phyloP scores from a whole-genome alignment of 2,329 filamentous ascomycete genomes.

The Rutstroemia sp. region DNA sequence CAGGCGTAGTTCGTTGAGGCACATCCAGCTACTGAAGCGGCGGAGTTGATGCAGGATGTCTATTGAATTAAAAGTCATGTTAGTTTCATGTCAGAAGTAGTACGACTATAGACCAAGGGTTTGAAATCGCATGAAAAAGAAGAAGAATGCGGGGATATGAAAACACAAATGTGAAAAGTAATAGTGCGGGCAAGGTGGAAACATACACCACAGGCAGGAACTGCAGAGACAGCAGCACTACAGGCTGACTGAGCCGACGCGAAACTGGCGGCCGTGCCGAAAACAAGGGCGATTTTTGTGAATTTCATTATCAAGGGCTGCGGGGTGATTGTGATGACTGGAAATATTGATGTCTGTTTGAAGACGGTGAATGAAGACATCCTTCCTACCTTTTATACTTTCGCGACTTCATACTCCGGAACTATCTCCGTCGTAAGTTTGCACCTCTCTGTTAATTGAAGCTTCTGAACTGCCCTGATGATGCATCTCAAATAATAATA shows the following conservation, averaged over 20 bases:
- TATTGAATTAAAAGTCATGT: background rate
- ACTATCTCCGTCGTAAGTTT: no score
- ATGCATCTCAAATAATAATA: background rate
- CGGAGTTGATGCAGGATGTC: background rate
- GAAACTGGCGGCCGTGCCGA: background rate
- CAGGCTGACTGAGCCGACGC: slow-evolving; percentile 5
- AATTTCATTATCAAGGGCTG: background rate
- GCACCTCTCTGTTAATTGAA: no score
- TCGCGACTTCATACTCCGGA: no score
- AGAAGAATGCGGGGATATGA: no score
- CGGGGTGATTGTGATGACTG: background rate
- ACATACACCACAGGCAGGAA: slow-evolving; percentile 5
- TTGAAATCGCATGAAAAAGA: no score
- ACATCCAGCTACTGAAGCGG: background rate
- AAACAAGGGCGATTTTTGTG: background rate
- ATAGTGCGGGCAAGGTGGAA: background rate
- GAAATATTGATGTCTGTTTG: background rate
- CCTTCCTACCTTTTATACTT: no score
- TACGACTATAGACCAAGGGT: background rate
- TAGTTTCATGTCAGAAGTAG: background rate
- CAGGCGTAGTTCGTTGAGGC: background rate
- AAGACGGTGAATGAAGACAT: no score
- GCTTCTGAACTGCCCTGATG: background rate
- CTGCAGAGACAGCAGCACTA: background rate
- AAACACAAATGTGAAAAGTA: background rate